These are phyloP conservation scores for Triangularia setosa DNA, from an alignment of 2,329 filamentous ascomycete species.

Conservation along the genomic window DNA sequence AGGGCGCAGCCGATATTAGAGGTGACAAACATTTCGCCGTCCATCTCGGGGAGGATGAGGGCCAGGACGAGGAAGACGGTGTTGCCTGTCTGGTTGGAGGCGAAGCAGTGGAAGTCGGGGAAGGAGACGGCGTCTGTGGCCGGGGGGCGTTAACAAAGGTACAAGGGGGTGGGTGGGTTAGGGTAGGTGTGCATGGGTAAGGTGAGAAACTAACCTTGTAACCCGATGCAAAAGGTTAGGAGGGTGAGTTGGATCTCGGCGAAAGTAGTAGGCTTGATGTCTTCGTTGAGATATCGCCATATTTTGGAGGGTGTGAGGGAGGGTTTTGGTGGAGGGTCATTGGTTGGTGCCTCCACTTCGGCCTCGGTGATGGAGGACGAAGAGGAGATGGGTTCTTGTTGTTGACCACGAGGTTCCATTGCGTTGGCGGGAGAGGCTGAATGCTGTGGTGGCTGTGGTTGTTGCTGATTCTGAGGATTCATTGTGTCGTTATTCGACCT, in stretches of 20 bases:
- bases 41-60: constrained; percentile 45
- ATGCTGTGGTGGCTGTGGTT: neutral
- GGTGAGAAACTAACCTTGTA: constrained; percentile 38
- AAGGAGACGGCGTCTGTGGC: constrained; percentile 54
- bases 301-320: constrained; percentile 9
- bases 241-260: constrained; percentile 45
- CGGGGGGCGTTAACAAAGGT: neutral
- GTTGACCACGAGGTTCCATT: neutral
- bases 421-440: no score
- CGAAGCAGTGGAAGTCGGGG: constrained; percentile 59
- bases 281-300: constrained; percentile 30
- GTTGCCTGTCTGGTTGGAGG: constrained; percentile 63
- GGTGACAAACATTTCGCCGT: constrained; percentile 47
- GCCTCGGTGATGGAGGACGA: neutral
- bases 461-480: neutral
- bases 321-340: neutral
- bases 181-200: neutral
- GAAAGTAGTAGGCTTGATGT: constrained; percentile 38
- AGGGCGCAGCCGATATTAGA: constrained; percentile 53
- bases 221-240: constrained; percentile 48
- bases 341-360: neutral
- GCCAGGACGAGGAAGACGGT: constrained; percentile 56
- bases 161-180: neutral
- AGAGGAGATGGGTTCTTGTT: neutral
- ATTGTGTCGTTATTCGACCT: neutral